These are phyloP conservation scores for Rhizophagus prolifer DNA, from an alignment of 192 early-diverging fungal genomes.

Conservation along the genomic window DNA sequence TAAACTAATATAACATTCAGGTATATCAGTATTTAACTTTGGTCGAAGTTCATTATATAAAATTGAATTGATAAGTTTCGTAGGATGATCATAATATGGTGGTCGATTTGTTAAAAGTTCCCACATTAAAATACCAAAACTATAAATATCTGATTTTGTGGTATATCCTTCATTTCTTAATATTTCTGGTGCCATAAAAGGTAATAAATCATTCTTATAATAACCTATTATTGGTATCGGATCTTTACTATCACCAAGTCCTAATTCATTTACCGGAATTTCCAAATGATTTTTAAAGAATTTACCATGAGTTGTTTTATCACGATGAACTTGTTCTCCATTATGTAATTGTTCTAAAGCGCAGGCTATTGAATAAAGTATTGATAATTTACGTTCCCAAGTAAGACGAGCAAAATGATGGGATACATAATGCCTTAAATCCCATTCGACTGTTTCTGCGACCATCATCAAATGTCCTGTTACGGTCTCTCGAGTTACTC, in stretches of 20 bases:
- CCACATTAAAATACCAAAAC: constrained; percentile 29
- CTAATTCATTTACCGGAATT: constrained; percentile 15
- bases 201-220: constrained; percentile 17
- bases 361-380: constrained; percentile 16
- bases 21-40: not conserved
- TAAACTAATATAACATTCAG: constrained; percentile 10
- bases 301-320: not conserved
- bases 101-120: constrained; percentile 6
- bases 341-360: constrained; percentile 2
- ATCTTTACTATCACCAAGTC: not conserved
- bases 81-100: constrained; percentile 15
- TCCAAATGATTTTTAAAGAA: constrained; percentile 23
- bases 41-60: not conserved
- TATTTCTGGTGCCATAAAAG: constrained; percentile 19
- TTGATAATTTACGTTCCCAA: constrained; percentile 13
- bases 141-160: constrained; percentile 20
- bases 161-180: not conserved
- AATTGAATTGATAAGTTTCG: not conserved
- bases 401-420: constrained; percentile 19
- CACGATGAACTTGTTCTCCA: not conserved
- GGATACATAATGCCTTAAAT: constrained; percentile 26
- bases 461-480: constrained; percentile 24
- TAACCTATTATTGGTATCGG: constrained; percentile 19
- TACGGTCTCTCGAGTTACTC: constrained; percentile 9
- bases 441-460: constrained; percentile 25